Base-by-base conservation (phyloP, 2,329 filamentous ascomycete species). In the Penicillium sp. region DNA sequence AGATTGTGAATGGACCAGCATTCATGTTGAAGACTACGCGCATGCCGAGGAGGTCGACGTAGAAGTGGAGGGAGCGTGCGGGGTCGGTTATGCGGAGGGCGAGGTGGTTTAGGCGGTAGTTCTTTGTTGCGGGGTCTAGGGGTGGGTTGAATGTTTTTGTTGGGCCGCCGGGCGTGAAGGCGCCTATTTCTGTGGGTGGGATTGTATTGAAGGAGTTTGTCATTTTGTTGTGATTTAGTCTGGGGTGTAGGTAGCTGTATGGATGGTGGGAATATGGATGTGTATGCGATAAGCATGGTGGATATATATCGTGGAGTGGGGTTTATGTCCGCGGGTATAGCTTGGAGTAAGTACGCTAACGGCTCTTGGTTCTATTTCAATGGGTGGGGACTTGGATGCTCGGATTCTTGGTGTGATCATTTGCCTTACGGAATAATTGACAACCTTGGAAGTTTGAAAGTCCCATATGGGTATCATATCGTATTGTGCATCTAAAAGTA, bases 11-110 rank as follows among this genome's bases (percentile, higher is more conserved):
- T 8, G 73, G 74, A 8, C 74, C 73, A 33, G 70, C 65, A 50
- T 76, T 76, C 67, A 76, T 71, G 22, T 66, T 73, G 56, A 75
- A 76, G 24, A 76, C 63, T 4, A 74, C 68, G 10, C 74, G 71
- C 73, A 77, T 76, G 52, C 73, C 74, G 62, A 76, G 69, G 9
- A 75, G 66, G 35, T 73, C 58, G 44, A 75, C 64, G 51, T 76
- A 76, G 64, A 76, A 77, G 49, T 71, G 66, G 1, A 76, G 66
- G 3, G 72, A 71, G 55, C 62, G 65, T 26, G 62, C 31, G 5
- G 74, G 74, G 35, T 76, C 67, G 16, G 67, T 68, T 54, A 76
- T 70, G 43, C 74, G 69, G 26, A 77, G 63, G 62, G 74, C 75
- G 33, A 71, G 62, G 56, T 77, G 74, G 56, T 75, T 76, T n/a